phyloP scores from a whole-genome alignment of 257 asterid genomes.

The Hygrophila difformis region DNA sequence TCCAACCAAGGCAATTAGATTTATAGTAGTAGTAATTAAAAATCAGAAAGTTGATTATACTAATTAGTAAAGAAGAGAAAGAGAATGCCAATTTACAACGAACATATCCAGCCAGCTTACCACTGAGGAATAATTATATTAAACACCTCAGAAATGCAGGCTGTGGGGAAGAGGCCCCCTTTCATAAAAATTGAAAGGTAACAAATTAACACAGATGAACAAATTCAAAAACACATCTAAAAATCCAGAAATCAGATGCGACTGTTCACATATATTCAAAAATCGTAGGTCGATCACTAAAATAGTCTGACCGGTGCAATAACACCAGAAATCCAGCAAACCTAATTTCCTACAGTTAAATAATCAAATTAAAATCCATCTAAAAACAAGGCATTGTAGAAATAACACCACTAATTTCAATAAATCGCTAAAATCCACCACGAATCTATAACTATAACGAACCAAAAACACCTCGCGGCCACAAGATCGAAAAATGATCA shows the following conservation, averaged over 20 bases:
- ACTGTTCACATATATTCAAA: too few species aligned
- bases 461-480: neutral
- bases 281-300: neutral
- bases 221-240: neutral
- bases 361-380: neutral
- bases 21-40: too few species aligned
- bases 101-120: neutral
- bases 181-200: too few species aligned
- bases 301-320: neutral
- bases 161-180: neutral
- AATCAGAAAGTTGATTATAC: neutral
- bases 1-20: too few species aligned
- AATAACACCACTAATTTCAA: too few species aligned
- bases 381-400: neutral
- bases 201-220: neutral
- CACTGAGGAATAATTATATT: neutral
- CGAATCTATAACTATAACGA: neutral
- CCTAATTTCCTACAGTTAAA: neutral
- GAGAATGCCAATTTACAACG: constrained; percentile 3
- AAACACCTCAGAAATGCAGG: neutral
- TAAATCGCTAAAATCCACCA: neutral
- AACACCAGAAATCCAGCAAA: neutral
- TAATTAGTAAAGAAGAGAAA: neutral
- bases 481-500: neutral
- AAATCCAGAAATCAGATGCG: too few species aligned